Evolutionary conservation across 345 rosid species (phyloP).

Genomic region (Microcos paniculata): DNA sequence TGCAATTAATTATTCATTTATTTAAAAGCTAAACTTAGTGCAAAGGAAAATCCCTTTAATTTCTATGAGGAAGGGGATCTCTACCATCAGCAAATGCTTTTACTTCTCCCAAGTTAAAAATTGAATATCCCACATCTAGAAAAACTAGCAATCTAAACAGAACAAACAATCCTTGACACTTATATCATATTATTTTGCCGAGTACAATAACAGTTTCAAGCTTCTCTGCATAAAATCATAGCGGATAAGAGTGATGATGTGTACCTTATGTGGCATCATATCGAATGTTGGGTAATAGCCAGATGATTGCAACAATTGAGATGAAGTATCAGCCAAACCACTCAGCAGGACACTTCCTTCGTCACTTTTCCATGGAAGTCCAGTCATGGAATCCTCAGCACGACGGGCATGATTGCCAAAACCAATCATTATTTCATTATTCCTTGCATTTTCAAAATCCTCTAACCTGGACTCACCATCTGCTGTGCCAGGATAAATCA

Average conservation of each 20-base stretch:
- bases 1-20: background rate
- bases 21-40: background rate
- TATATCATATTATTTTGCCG: background rate
- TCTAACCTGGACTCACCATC: conserved; percentile 20
- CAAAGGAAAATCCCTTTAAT: background rate
- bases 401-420: conserved; percentile 24
- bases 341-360: conserved; percentile 30
- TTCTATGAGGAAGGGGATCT: background rate
- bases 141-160: background rate
- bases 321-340: conserved; percentile 35
- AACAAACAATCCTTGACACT: background rate
- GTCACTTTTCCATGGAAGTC: conserved; percentile 39
- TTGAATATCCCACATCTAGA: background rate
- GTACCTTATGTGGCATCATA: conserved; percentile 41
- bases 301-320: conserved; percentile 31
- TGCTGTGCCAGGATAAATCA: conserved; percentile 19
- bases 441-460: conserved; percentile 26
- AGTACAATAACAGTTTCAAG: background rate
- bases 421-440: conserved; percentile 24
- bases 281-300: conserved; percentile 35
- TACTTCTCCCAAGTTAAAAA: conserved; percentile 1
- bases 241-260: background rate
- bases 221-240: background rate
- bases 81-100: background rate
- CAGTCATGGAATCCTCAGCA: conserved; percentile 28